A percentile compares a stretch with the other conserved stretches of the same genome.
These are phyloP conservation scores for Pythium sp. DNA, from an alignment of 352 stramenopile genomes.

Conservation along the genomic window DNA sequence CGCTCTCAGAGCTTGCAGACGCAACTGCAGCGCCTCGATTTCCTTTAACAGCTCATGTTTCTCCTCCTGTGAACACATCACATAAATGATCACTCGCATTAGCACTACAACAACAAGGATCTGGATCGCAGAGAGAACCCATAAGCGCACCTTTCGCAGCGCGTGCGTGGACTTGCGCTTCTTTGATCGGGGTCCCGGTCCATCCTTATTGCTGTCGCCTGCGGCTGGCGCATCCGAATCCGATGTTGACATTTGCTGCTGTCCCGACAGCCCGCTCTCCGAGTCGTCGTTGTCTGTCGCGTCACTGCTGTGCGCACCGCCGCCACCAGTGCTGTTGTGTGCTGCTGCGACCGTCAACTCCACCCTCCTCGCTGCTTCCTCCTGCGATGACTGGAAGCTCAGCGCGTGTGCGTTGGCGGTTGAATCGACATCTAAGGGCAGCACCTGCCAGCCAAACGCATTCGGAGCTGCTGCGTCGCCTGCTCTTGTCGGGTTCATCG, in stretches of 20 bases:
- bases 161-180: conserved; percentile 2
- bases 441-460: neutral
- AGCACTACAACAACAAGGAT: neutral
- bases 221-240: neutral
- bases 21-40: conserved; percentile 31
- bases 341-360: neutral
- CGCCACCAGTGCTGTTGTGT: neutral
- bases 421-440: neutral
- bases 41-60: conserved; percentile 32
- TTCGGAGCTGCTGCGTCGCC: neutral
- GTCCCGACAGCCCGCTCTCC: neutral
- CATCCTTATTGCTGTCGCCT: neutral
- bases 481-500: neutral
- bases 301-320: neutral
- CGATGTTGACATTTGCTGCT: neutral
- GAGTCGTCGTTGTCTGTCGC: neutral
- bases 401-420: neutral
- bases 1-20: conserved; percentile 25
- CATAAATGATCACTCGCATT: neutral
- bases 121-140: neutral
- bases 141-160: neutral
- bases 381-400: neutral
- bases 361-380: neutral
- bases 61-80: conserved; percentile 24
- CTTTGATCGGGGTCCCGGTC: neutral